phyloP scores from a whole-genome alignment of 495 filamentous ascomycete species.

The Annulohypoxylon nitens region DNA sequence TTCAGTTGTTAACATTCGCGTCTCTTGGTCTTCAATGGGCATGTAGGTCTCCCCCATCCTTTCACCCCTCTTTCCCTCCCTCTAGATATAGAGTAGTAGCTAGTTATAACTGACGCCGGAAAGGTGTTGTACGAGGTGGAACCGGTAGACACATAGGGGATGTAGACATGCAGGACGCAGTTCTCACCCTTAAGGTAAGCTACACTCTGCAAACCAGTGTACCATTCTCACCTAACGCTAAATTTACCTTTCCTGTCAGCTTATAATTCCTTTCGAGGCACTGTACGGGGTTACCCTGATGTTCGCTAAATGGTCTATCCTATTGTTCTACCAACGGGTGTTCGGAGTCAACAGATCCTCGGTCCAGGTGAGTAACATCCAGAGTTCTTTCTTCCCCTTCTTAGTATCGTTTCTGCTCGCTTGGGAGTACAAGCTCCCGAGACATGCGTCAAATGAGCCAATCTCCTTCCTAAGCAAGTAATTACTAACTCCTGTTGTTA shows the following conservation, averaged over 20 bases:
- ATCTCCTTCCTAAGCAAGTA: no score
- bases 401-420: no score
- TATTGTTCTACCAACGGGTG: not conserved
- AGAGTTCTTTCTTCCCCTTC: no score
- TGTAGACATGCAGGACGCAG: not conserved
- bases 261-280: conserved; percentile 10
- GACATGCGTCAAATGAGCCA: no score
- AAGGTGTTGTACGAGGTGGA: conserved; percentile 9
- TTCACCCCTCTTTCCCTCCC: not conserved
- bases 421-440: no score
- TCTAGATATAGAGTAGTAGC: not conserved
- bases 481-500: no score
- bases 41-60: not conserved
- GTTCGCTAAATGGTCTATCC: conserved; percentile 10
- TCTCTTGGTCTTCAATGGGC: conserved; percentile 9
- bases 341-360: not conserved
- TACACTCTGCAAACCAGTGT: not conserved
- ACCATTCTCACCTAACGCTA: not conserved
- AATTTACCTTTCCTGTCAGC: not conserved
- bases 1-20: conserved; percentile 1
- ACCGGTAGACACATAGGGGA: conserved; percentile 6
- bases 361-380: no score
- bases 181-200: conserved; percentile 11
- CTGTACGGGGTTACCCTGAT: not conserved
- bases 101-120: not conserved